Evolutionary conservation across 2,329 filamentous ascomycete genomes (phyloP), one percentile per base, ranked within the genome.

Genomic region (Rhinocladiella similis): DNA sequence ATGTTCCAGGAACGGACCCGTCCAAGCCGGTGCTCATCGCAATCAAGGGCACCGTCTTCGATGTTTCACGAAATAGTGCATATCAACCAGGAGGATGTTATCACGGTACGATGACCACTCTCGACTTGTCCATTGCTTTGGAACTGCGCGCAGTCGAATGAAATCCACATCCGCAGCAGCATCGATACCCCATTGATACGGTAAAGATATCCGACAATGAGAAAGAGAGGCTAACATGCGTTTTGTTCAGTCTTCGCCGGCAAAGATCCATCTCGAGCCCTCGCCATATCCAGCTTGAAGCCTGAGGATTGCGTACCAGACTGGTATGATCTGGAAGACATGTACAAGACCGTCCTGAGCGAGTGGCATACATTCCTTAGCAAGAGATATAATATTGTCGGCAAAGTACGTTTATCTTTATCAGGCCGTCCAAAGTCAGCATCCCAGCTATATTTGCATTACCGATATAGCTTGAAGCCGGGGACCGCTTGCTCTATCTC

Each of bases 331-430:
- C 78, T 99, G 50, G 79, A 81, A 13, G 91, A 96, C 19, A 91
- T 94, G 74, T 87, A 97, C 72, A 90, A 94, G 77, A 84, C 83
- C 22, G 87, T 89, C 2, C 77, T 99, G 59, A 83, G 93, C 53
- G 94, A 99, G 72, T 99, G 94, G 94, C 84, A 88, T 62, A 96
- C 89, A 1, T 99, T 96, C 76, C 99, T 99, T 75, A 90, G 88
- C 65, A 99, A 97, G 79, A 83, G 94, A 56, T 99, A 99, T 77
- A 97, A 96, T 67, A 83, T 97, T 52, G 75, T 78, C 39, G 76
- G 76, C 42, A 76, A 75, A 66, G 74, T 78, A 41, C 43, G n/a
- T 47, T 14, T 47, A 18, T 47, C 20, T 47, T 49, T 36, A 49
- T 49, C 47, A 49, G 47, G 29, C 47, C 20, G 47, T 49, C 22